phyloP scores from a whole-genome alignment of 305 asterid species.

The Fraxinus sp. region DNA sequence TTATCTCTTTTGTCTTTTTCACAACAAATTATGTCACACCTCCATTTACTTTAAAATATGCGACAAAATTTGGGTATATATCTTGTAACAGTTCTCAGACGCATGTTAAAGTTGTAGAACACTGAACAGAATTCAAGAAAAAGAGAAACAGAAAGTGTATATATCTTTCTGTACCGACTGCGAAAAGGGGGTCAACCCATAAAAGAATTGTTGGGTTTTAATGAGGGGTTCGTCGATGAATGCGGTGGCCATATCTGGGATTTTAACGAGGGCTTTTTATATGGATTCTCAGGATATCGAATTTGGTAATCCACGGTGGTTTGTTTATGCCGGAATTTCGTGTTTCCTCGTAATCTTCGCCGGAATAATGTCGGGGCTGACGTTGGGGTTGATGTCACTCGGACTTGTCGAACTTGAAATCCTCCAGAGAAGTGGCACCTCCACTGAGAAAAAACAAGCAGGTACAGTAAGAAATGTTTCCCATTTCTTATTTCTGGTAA shows the following conservation, averaged over 20 bases:
- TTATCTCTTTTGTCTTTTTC: not conserved
- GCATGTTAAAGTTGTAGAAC: not conserved
- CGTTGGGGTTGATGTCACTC: constrained; percentile 91
- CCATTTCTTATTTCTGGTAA: not conserved
- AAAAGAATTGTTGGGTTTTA: not conserved
- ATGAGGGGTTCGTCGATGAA: constrained; percentile 41
- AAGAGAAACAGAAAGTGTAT: not conserved
- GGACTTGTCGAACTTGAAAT: constrained; percentile 93
- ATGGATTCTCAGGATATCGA: constrained; percentile 69
- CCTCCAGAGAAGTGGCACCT: constrained; percentile 76
- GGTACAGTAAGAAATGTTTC: constrained; percentile 34
- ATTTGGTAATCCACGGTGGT: constrained; percentile 90
- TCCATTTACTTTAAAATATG: not conserved
- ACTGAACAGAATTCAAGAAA: not conserved
- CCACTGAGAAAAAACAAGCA: constrained; percentile 79
- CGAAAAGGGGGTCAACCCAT: not conserved
- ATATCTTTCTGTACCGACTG: not conserved
- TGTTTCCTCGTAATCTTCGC: constrained; percentile 91
- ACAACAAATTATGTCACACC: not conserved
- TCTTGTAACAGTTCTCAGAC: not conserved
- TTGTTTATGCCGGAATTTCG: constrained; percentile 82
- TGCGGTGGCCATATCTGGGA: constrained; percentile 38
- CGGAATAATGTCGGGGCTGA: constrained; percentile 93
- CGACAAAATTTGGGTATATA: not conserved
- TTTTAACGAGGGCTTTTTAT: constrained; percentile 44